Evolutionary conservation across 192 early-diverging fungal species (phyloP).

Genomic region (Jimgerdemannia flammicorona): DNA sequence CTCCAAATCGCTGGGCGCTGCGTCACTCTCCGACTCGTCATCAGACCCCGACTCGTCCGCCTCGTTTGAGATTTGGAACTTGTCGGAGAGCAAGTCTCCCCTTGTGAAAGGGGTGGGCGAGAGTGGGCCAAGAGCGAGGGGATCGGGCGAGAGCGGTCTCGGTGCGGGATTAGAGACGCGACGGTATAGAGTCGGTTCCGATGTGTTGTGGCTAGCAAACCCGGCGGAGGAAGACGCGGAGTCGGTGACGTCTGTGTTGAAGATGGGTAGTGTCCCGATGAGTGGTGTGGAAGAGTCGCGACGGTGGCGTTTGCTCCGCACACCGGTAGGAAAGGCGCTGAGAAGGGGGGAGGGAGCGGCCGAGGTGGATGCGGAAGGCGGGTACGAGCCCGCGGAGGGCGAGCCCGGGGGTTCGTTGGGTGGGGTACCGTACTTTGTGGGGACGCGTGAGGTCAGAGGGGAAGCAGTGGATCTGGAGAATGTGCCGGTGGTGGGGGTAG

Average conservation of each 20-base stretch:
- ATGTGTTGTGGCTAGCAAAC: neutral
- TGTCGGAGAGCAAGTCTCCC: slow-evolving; percentile 3
- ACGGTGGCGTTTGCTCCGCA: neutral
- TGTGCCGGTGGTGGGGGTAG: neutral
- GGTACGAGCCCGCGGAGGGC: neutral
- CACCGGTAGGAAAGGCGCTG: neutral
- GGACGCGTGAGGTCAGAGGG: neutral
- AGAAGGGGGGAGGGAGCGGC: neutral
- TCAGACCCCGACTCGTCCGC: neutral
- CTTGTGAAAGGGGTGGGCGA: neutral
- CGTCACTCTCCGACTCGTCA: neutral
- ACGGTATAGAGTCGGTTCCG: neutral
- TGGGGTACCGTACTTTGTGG: neutral
- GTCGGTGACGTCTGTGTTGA: neutral
- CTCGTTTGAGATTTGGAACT: neutral
- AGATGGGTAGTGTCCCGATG: slow-evolving; percentile 21
- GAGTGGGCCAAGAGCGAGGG: neutral
- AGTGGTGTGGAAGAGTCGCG: slow-evolving; percentile 32
- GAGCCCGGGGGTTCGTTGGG: neutral
- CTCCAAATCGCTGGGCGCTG: neutral
- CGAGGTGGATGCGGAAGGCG: neutral
- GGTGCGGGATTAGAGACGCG: neutral
- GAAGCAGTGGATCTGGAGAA: neutral
- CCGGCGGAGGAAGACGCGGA: neutral
- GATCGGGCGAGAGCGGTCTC: neutral